Base-by-base conservation (phyloP, 306 rosid species). In the Casuarina equisetifolia region DNA sequence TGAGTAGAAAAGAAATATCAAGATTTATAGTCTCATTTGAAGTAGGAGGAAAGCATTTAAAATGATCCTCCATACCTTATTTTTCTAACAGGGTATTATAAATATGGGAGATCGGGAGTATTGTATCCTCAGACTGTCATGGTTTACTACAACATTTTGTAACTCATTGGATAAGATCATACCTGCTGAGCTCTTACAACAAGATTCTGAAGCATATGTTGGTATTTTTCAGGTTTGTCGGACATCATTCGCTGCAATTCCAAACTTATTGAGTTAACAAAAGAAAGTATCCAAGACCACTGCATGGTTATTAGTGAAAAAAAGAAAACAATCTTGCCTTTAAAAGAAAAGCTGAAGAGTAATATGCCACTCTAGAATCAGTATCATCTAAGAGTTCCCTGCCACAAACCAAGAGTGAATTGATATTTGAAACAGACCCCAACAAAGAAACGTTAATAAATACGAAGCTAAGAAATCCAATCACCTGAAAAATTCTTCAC, bases 161-260 rank as follows among this genome's bases (percentile, higher is more conserved):
- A 36, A 67, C 59, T 71, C 79, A 84, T 67, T 69, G 75, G 70
- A 71, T 70, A 73, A 25, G 17, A 44, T n/a, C 77, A 79, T 88
- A 96, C 99, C 99, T 96, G 99, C 86, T 96, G 99, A 82, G 99
- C 99, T 87, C 89, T 90, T 69, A 93, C 91, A 61, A 96, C 86
- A 73, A 96, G 98, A 89, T 86, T 93, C 82, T 96, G 98, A 86
- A 96, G 97, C 94, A 93, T 91, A 84, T 91, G 81, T 59, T 96
- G 99, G 88, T 96, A 96, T 80, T 85, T 92, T 78, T 92, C 99
- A 73, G 99, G 98, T 80, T 96, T 90, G 73, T 91, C 96, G 1
- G 99, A 90, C 97, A 96, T 92, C 99, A 96, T 93, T 73, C 92
- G 89, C 99, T 96, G 92, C 76, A 90, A 76, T 76, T 39, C 50